A percentile compares a stretch with the other conserved stretches of the same genome.
phyloP scores from a whole-genome alignment of 805 yeast genomes.

The Metschnikowia lachancei region DNA sequence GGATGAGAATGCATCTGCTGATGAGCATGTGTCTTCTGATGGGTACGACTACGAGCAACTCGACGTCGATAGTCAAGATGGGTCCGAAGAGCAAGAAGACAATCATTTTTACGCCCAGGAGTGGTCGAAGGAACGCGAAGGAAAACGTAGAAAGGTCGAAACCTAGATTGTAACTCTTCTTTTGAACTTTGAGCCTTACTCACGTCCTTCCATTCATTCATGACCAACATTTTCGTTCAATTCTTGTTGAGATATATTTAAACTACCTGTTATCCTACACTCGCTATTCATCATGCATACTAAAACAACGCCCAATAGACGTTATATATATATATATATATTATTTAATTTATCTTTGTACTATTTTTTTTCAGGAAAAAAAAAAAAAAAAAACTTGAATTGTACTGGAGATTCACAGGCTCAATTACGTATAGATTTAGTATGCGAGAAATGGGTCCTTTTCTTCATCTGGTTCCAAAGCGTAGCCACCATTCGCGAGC shows the following conservation, averaged over 20 bases:
- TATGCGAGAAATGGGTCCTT: neutral
- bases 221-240: too few species aligned
- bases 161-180: neutral
- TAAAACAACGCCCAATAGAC: too few species aligned
- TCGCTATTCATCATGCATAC: too few species aligned
- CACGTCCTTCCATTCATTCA: neutral
- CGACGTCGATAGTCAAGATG: constrained; percentile 17
- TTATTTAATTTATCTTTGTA: too few species aligned
- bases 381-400: too few species aligned
- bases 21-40: constrained; percentile 8
- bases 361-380: too few species aligned
- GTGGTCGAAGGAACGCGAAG: constrained; percentile 15
- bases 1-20: constrained; percentile 10
- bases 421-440: too few species aligned
- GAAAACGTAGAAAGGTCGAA: constrained; percentile 7
- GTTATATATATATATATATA: too few species aligned
- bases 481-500: neutral
- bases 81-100: constrained; percentile 18
- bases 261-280: too few species aligned
- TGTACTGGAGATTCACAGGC: too few species aligned
- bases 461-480: neutral
- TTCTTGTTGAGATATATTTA: too few species aligned
- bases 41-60: constrained; percentile 18
- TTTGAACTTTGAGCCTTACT: neutral
- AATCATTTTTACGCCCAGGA: constrained; percentile 14